Conservation (phyloP, 495 filamentous ascomycete species). For the Lichenothelia convexa region DNA sequence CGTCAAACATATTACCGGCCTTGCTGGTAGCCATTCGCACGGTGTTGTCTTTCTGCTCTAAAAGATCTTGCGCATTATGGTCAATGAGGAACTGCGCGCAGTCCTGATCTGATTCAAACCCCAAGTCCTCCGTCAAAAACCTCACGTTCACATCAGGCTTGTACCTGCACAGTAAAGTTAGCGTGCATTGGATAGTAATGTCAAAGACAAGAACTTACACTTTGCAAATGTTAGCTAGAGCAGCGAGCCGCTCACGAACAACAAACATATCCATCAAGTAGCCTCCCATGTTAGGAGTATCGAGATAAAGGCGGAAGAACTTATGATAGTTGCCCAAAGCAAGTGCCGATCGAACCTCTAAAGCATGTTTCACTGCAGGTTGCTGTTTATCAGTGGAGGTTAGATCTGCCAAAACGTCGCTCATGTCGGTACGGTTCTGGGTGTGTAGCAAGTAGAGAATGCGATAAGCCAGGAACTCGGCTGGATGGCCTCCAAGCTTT, state of each 20-base stretch:
- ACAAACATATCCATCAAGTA: constrained; percentile 99
- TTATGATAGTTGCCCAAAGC: constrained; percentile 91
- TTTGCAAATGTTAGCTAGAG: constrained; percentile 79
- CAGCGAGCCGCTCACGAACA: constrained; percentile 75
- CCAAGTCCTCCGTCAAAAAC: constrained; percentile 89
- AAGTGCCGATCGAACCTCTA: constrained; percentile 77
- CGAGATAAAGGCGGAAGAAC: constrained; percentile 87
- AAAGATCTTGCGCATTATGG: constrained; percentile 50
- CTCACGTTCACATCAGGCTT: constrained; percentile 73
- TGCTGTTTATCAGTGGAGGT: constrained; percentile 84
- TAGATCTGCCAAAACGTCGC: constrained; percentile 94
- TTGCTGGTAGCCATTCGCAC: constrained; percentile 62
- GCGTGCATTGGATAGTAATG: background rate
- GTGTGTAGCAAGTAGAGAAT: constrained; percentile 99
- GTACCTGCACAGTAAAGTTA: constrained; percentile 45
- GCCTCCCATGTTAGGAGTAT: constrained; percentile 91
- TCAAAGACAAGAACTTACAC: constrained; percentile 45
- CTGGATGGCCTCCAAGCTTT: constrained; percentile 72
- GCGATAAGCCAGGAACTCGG: constrained; percentile 98
- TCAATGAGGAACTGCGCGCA: constrained; percentile 77
- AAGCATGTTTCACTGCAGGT: constrained; percentile 68
- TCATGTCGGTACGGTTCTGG: constrained; percentile 94
- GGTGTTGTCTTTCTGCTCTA: constrained; percentile 56
- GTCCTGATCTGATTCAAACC: constrained; percentile 82
- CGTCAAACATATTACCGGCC: constrained; percentile 54